Percentiles rank a stretch among this genome's conserved stretches.
phyloP scores from a whole-genome alignment of 192 early-diverging fungal genomes.

The Backusella morwellensis region DNA sequence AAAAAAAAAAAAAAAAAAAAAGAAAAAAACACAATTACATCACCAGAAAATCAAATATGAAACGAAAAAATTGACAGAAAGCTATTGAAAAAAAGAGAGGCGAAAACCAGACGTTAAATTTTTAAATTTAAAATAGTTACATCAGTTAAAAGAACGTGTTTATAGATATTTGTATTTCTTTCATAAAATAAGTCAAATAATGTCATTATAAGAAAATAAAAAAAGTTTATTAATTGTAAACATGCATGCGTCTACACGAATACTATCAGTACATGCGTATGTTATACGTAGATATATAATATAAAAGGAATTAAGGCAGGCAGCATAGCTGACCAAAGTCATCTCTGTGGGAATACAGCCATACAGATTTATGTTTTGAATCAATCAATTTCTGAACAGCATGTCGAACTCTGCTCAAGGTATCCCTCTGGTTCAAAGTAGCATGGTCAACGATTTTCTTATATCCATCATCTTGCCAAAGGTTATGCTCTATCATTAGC shows the following conservation, averaged over 20 bases:
- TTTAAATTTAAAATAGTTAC: too few relatives aligned
- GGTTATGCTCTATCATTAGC: constrained; percentile 53
- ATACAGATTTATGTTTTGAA: constrained; percentile 50
- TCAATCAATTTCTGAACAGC: constrained; percentile 27
- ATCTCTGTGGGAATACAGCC: constrained; percentile 72
- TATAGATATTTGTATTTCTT: too few relatives aligned
- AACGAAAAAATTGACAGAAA: too few relatives aligned
- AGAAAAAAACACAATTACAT: too few relatives aligned
- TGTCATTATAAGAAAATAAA: not conserved
- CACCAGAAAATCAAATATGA: too few relatives aligned
- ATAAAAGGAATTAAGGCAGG: not conserved
- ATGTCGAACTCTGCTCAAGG: constrained; percentile 29
- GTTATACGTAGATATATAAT: not conserved
- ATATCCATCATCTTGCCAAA: constrained; percentile 63
- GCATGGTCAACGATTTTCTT: constrained; percentile 49
- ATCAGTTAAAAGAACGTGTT: too few relatives aligned
- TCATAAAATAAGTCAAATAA: not conserved
- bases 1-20: too few relatives aligned
- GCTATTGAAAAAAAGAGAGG: too few relatives aligned
- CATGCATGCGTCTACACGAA: not conserved
- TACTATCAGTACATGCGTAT: not conserved
- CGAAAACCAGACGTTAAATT: too few relatives aligned
- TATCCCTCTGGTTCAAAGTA: constrained; percentile 31
- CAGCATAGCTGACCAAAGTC: constrained; percentile 62
- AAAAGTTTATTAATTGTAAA: not conserved